Evolutionary conservation across 768 basidiomycete species (phyloP).

Genomic region (Pleurotus giganteus): DNA sequence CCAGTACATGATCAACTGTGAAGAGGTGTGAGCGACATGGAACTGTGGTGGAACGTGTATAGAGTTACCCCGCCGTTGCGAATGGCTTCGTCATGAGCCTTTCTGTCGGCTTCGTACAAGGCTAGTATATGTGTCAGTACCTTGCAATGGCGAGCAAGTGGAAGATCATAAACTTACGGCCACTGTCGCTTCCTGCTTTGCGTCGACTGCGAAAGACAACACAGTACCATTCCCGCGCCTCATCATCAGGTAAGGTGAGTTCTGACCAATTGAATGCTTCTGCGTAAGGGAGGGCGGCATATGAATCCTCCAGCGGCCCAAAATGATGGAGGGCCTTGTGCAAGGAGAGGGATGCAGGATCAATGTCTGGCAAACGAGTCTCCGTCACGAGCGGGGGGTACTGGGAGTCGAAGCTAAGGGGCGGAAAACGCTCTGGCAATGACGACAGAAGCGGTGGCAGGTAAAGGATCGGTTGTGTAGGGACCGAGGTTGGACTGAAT

Average conservation of each 20-base stretch:
- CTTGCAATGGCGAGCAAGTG: not conserved
- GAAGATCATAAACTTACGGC: constrained; percentile 40
- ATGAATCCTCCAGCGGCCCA: constrained; percentile 53
- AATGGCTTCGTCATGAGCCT: constrained; percentile 92
- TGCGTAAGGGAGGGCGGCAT: constrained; percentile 62
- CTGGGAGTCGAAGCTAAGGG: constrained; percentile 23
- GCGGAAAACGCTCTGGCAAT: constrained; percentile 46
- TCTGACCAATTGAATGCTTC: constrained; percentile 89
- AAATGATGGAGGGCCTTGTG: constrained; percentile 86
- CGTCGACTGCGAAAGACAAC: constrained; percentile 87
- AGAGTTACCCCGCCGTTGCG: constrained; percentile 74
- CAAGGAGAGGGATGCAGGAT: constrained; percentile 77
- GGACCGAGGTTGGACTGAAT: constrained; percentile 40
- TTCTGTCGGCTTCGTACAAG: constrained; percentile 82
- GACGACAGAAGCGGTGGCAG: constrained; percentile 84
- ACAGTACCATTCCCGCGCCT: constrained; percentile 88
- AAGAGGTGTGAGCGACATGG: not conserved
- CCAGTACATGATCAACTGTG: constrained; percentile 87
- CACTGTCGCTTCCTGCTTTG: constrained; percentile 65
- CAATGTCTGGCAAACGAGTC: constrained; percentile 81
- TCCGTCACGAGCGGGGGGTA: constrained; percentile 57
- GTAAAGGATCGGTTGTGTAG: constrained; percentile 60
- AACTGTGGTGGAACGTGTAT: not conserved
- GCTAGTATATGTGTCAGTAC: constrained; percentile 34
- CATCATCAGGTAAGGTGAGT: constrained; percentile 60